Evolutionary conservation across 148 eudicot genomes (phyloP).

Genomic region (Rhododendron molle): DNA sequence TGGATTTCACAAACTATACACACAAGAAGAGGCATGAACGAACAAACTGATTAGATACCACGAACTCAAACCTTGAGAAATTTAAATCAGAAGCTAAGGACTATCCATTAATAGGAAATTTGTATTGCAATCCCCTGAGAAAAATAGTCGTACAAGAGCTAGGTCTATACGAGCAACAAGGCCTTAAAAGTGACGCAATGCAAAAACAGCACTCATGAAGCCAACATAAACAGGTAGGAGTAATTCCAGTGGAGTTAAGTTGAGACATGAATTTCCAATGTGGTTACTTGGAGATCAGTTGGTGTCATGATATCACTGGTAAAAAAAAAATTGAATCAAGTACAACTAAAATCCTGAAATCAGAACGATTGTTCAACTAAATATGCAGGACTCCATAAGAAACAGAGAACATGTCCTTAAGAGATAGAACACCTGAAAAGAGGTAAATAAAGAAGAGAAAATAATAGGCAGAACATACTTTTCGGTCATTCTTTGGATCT

Average conservation of each 20-base stretch:
- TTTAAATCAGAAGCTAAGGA: background rate
- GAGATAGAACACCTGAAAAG: background rate
- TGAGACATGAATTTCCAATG: background rate
- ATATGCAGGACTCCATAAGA: background rate
- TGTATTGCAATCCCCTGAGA: background rate
- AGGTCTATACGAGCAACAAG: background rate
- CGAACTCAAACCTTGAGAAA: background rate
- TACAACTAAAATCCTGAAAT: background rate
- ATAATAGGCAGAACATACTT: slow-evolving; percentile 28
- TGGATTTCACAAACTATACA: background rate
- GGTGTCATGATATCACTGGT: background rate
- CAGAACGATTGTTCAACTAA: background rate
- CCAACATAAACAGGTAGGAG: background rate
- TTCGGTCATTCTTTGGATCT: slow-evolving; percentile 51
- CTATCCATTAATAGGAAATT: background rate
- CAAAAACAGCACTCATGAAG: background rate
- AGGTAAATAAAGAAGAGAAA: background rate
- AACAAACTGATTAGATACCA: background rate
- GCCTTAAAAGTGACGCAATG: background rate
- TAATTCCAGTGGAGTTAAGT: background rate
- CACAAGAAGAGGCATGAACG: background rate
- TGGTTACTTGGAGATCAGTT: background rate
- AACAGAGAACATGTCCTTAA: background rate
- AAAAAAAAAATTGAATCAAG: background rate
- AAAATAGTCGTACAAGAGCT: background rate